These are phyloP conservation scores for Fagopyrum tataricum DNA, from an alignment of 148 eudicot species.

Conservation along the genomic window DNA sequence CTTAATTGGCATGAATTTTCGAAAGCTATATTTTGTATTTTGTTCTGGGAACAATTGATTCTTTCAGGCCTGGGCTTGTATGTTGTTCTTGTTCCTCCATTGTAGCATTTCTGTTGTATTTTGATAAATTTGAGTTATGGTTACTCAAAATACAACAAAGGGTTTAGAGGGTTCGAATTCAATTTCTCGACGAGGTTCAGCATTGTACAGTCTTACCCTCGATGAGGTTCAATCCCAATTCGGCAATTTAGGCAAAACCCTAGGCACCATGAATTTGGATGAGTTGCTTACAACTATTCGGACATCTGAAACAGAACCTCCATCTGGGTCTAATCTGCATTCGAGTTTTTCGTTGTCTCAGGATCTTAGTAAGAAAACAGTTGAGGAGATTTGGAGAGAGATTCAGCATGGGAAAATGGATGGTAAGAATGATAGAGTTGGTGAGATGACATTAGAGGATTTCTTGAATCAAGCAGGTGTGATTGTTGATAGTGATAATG, in stretches of 20 bases:
- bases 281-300: constrained; percentile 77
- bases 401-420: constrained; percentile 49
- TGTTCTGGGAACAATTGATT: constrained; percentile 12
- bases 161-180: constrained; percentile 18
- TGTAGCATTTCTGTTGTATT: background rate
- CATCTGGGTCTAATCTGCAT: constrained; percentile 19
- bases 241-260: constrained; percentile 84
- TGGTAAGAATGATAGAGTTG: constrained; percentile 18
- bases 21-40: constrained; percentile 14
- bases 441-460: constrained; percentile 93
- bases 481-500: constrained; percentile 20
- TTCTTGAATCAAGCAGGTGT: constrained; percentile 89
- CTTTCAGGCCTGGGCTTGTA: background rate
- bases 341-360: constrained; percentile 47
- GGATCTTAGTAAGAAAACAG: constrained; percentile 79
- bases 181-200: constrained; percentile 55
- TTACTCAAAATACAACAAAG: background rate
- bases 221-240: constrained; percentile 88
- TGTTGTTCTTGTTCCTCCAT: background rate
- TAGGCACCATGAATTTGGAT: constrained; percentile 88
- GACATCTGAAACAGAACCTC: constrained; percentile 25
- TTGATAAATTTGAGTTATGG: background rate
- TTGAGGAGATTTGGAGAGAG: constrained; percentile 89
- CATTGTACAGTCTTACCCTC: constrained; percentile 75
- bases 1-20: constrained; percentile 22